Percentiles rank a stretch among this genome's conserved stretches.
These are phyloP conservation scores for Trichoderma afroharzianum DNA, from an alignment of 2,329 filamentous ascomycete genomes.

Conservation along the genomic window DNA sequence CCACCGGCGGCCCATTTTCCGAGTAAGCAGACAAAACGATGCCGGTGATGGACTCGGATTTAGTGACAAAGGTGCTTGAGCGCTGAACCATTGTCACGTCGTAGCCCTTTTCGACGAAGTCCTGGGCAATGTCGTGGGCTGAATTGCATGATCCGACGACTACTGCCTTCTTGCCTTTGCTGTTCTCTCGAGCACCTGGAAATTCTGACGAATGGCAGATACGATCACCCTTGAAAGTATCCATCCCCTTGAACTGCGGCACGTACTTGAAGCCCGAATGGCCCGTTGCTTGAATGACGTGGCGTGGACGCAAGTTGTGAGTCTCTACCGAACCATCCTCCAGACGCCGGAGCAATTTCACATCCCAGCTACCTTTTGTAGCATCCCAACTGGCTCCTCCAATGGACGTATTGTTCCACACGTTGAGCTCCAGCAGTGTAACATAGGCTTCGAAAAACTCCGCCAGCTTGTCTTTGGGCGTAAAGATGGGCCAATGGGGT, in stretches of 20 bases:
- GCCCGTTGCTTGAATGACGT: slow-evolving; percentile 65
- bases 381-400: slow-evolving; percentile 49
- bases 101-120: slow-evolving; percentile 63
- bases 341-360: slow-evolving; percentile 49
- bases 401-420: slow-evolving; percentile 57
- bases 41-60: slow-evolving; percentile 49
- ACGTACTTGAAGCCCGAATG: slow-evolving; percentile 64
- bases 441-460: slow-evolving; percentile 67
- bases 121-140: slow-evolving; percentile 65
- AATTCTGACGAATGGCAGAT: slow-evolving; percentile 63
- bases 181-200: slow-evolving; percentile 45
- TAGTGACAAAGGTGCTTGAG: slow-evolving; percentile 61
- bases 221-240: slow-evolving; percentile 55
- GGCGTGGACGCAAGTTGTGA: slow-evolving; percentile 56
- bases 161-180: slow-evolving; percentile 56
- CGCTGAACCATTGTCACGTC: slow-evolving; percentile 68
- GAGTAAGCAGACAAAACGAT: slow-evolving; percentile 50
- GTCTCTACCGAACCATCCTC: slow-evolving; percentile 46
- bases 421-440: slow-evolving; percentile 61
- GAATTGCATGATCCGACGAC: slow-evolving; percentile 68
- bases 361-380: slow-evolving; percentile 48
- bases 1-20: slow-evolving; percentile 54
- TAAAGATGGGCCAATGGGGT: slow-evolving; percentile 63
- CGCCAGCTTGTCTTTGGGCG: slow-evolving; percentile 67
- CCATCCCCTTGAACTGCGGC: slow-evolving; percentile 54